Conservation (phyloP, 2,329 filamentous ascomycete genomes). For the Penicillium griseofulvum region DNA sequence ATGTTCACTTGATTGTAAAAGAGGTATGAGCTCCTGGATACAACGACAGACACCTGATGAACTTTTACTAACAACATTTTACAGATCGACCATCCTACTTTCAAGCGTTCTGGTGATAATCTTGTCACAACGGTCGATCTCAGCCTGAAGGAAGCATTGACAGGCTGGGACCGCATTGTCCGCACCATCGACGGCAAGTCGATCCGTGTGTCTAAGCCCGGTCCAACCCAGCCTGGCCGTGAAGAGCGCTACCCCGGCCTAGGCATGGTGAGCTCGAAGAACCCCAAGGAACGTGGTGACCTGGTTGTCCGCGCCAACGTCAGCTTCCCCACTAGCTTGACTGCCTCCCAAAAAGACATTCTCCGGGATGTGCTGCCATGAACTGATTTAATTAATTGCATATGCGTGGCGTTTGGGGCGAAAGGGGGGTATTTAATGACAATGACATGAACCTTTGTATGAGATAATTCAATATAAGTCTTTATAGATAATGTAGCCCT, state of each 20-base stretch:
- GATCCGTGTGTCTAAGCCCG: constrained; percentile 72
- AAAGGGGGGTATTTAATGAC: constrained; percentile 19
- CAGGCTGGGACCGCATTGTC: constrained; percentile 89
- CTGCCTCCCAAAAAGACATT: constrained; percentile 72
- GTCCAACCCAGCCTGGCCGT: constrained; percentile 81
- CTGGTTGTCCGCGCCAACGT: constrained; percentile 89
- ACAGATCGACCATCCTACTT: constrained; percentile 82
- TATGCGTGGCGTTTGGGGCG: constrained; percentile 29
- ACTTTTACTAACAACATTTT: constrained; percentile 42
- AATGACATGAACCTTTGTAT: constrained; percentile 2
- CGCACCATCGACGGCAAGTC: constrained; percentile 90
- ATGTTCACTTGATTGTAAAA: constrained; percentile 89
- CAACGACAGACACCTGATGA: not conserved
- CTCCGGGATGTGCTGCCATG: constrained; percentile 71
- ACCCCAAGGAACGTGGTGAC: constrained; percentile 77
- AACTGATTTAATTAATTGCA: constrained; percentile 18
- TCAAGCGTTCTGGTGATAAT: constrained; percentile 84
- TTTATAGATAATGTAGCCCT: not conserved
- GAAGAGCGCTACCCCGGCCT: constrained; percentile 76
- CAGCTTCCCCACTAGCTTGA: constrained; percentile 80
- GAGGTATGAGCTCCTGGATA: constrained; percentile 63
- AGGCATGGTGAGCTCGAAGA: constrained; percentile 96
- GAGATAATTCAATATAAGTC: not conserved
- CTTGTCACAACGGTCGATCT: constrained; percentile 75
- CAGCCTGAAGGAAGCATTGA: constrained; percentile 87